Evolutionary conservation across 78 protist genomes (phyloP).

Genomic region (Planoprotostelium fungivorum): DNA sequence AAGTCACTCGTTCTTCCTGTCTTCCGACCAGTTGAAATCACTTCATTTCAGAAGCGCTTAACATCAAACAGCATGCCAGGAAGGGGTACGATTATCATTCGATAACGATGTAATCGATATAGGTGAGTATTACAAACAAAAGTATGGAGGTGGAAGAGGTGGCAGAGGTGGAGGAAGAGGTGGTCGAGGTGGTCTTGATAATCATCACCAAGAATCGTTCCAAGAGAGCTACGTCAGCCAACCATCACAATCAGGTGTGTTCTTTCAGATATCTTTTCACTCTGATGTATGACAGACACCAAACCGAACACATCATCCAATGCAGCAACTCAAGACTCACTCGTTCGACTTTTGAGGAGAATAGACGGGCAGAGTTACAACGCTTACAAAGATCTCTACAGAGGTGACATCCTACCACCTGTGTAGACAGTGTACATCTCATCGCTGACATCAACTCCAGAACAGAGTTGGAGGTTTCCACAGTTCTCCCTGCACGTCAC

Average conservation of each 20-base stretch:
- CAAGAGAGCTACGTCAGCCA: no score
- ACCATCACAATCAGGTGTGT: no score
- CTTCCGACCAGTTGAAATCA: no score
- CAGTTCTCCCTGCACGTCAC: neutral
- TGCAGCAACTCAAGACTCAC: neutral
- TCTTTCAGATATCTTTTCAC: no score
- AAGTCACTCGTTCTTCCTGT: no score
- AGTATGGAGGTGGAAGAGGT: neutral
- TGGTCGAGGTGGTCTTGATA: neutral
- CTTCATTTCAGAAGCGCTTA: no score
- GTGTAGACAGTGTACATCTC: neutral
- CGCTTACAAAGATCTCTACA: neutral
- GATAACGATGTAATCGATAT: no score
- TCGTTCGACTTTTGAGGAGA: neutral
- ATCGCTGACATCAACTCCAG: neutral
- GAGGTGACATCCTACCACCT: no score
- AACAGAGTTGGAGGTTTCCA: neutral
- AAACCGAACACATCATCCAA: neutral
- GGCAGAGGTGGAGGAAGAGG: neutral
- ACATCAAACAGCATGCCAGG: no score
- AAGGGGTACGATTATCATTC: no score
- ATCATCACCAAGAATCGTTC: neutral
- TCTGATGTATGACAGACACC: neutral
- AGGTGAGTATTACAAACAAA: neutral
- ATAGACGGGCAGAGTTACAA: neutral